Evolutionary conservation across 2,329 filamentous ascomycete genomes (phyloP).

Genomic region (Exophiala dermatitidis): DNA sequence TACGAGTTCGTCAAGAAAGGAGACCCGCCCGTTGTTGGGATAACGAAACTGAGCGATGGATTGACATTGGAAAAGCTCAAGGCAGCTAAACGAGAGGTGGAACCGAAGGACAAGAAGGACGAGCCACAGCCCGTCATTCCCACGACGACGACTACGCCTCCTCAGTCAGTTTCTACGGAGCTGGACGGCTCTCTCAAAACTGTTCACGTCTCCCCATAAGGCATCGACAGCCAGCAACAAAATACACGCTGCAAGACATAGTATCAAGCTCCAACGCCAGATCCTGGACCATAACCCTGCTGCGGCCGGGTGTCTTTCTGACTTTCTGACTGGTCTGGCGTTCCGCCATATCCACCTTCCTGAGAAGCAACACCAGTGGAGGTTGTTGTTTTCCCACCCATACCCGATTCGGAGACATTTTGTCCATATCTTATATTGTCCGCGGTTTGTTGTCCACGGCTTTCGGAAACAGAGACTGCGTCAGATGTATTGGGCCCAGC

Average conservation of each 20-base stretch:
- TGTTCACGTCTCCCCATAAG: slow-evolving; percentile 13
- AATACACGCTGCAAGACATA: neutral
- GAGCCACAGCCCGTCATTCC: slow-evolving; percentile 28
- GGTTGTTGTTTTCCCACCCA: slow-evolving; percentile 47
- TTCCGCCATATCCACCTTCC: slow-evolving; percentile 38
- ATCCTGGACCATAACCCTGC: slow-evolving; percentile 50
- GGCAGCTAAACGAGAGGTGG: slow-evolving; percentile 63
- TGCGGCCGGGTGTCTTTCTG: slow-evolving; percentile 40
- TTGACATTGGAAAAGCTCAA: slow-evolving; percentile 77
- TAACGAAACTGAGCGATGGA: slow-evolving; percentile 78
- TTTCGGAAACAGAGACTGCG: slow-evolving; percentile 3
- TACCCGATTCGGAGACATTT: slow-evolving; percentile 49
- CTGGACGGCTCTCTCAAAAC: slow-evolving; percentile 20
- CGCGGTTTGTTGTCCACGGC: slow-evolving; percentile 38
- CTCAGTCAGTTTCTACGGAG: slow-evolving; percentile 34
- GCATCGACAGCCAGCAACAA: neutral
- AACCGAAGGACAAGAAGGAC: slow-evolving; percentile 31
- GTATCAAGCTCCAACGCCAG: slow-evolving; percentile 48
- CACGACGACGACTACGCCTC: slow-evolving; percentile 31
- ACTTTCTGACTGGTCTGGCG: slow-evolving; percentile 34
- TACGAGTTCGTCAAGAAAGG: slow-evolving; percentile 95
- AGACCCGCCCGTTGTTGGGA: slow-evolving; percentile 80
- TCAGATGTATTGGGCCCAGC: slow-evolving; percentile 17
- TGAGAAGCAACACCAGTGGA: slow-evolving; percentile 34
- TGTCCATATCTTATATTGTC: slow-evolving; percentile 52